Percentiles rank a stretch among this genome's conserved stretches.
These are phyloP conservation scores for Solanum clarkiae DNA, from an alignment of 257 asterid species.

Conservation along the genomic window DNA sequence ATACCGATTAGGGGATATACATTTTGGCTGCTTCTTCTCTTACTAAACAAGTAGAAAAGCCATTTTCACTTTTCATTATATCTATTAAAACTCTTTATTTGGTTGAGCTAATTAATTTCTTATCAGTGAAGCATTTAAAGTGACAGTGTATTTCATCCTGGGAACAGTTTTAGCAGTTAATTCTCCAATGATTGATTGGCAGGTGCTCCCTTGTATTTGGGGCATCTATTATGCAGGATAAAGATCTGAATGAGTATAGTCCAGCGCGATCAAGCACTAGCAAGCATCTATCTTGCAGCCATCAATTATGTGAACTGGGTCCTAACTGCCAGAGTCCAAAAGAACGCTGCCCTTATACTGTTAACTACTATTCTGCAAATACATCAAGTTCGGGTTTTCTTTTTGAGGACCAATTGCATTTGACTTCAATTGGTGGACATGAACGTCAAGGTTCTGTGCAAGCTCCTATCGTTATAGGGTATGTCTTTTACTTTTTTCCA, in stretches of 20 bases:
- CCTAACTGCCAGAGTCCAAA: slow-evolving; percentile 38
- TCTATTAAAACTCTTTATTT: background rate
- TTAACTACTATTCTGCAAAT: slow-evolving; percentile 34
- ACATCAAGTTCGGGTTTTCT: slow-evolving; percentile 75
- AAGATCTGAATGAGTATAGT: slow-evolving; percentile 54
- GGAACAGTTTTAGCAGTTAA: slow-evolving; percentile 47
- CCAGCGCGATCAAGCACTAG: slow-evolving; percentile 66
- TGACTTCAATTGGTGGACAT: slow-evolving; percentile 26
- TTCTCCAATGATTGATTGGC: slow-evolving; percentile 65
- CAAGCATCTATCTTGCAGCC: slow-evolving; percentile 53
- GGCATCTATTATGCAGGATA: slow-evolving; percentile 85
- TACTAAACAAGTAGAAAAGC: background rate
- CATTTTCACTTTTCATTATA: background rate
- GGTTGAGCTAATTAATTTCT: background rate
- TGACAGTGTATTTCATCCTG: slow-evolving; percentile 4
- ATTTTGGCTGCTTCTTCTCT: background rate
- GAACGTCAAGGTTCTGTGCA: slow-evolving; percentile 24
- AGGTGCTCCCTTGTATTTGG: slow-evolving; percentile 71
- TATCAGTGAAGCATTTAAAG: background rate
- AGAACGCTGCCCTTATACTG: slow-evolving; percentile 58
- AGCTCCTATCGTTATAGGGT: slow-evolving; percentile 63
- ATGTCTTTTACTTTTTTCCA: background rate
- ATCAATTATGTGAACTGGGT: slow-evolving; percentile 42
- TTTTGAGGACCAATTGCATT: slow-evolving; percentile 58
- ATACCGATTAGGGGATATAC: background rate